A percentile compares a stretch with the other conserved stretches of the same genome.
Conservation (phyloP, 768 basidiomycete genomes). For the Suillus weaverae region DNA sequence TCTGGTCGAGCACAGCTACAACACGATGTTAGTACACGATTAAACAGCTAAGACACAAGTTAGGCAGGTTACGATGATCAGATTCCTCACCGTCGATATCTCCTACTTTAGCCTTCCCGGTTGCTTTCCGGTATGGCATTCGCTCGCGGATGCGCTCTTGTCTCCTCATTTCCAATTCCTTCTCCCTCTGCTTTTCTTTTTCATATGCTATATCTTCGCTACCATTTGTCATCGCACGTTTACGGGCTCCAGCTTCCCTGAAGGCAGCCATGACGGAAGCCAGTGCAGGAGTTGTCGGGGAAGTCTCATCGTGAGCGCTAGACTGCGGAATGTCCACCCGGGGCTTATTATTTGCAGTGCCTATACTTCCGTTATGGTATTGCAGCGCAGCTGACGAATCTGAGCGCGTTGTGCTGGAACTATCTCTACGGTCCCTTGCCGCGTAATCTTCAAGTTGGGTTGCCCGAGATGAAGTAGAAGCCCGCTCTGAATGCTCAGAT, state of each 20-base stretch:
- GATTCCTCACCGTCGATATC: constrained; percentile 78
- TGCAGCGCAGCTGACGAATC: constrained; percentile 40
- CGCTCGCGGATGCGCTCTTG: constrained; percentile 72
- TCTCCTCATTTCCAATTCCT: constrained; percentile 61
- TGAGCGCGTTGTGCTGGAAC: constrained; percentile 47
- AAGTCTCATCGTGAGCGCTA: constrained; percentile 15
- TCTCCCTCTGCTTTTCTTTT: constrained; percentile 57
- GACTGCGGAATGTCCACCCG: constrained; percentile 20
- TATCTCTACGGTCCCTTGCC: constrained; percentile 45
- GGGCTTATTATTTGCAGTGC: constrained; percentile 16
- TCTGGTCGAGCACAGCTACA: constrained; percentile 79
- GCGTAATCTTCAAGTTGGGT: constrained; percentile 24
- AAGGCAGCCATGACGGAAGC: constrained; percentile 68
- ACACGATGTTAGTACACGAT: background rate
- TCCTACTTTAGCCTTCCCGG: constrained; percentile 60
- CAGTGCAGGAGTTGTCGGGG: constrained; percentile 46
- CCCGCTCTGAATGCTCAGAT: constrained; percentile 55
- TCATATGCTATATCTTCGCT: constrained; percentile 56
- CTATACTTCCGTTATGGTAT: constrained; percentile 29
- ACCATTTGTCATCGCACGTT: constrained; percentile 53
- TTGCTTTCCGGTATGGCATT: constrained; percentile 55
- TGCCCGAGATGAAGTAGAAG: constrained; percentile 44
- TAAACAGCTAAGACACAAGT: background rate
- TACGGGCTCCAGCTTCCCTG: constrained; percentile 55
- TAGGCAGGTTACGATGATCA: background rate